Evolutionary conservation across 2,329 filamentous ascomycete species (phyloP).

Genomic region (Pyricularia pennisetigena): DNA sequence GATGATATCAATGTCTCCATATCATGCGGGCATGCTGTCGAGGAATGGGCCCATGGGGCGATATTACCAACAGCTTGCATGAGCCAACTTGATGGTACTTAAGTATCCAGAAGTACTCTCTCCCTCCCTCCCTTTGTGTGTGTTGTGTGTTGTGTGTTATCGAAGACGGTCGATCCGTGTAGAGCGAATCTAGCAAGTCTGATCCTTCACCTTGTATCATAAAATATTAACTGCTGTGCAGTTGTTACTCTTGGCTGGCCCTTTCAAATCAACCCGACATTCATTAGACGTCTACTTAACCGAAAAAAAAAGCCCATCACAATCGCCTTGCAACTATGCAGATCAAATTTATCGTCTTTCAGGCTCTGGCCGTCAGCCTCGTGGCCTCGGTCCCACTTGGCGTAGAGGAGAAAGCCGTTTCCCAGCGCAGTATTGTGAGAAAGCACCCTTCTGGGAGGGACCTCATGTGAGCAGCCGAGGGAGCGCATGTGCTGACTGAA

Average conservation of each 20-base stretch:
- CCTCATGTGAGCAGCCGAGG: not conserved
- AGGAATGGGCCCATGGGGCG: not conserved
- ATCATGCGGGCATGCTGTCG: not conserved
- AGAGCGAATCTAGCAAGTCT: not conserved
- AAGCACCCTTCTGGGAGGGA: not conserved
- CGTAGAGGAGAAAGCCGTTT: not conserved
- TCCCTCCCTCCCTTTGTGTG: too few relatives aligned
- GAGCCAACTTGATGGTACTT: not conserved
- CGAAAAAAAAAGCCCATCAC: not conserved
- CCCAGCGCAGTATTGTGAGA: not conserved
- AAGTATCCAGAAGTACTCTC: not conserved
- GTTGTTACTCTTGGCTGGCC: not conserved
- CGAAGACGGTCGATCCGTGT: not conserved
- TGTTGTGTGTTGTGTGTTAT: too few relatives aligned
- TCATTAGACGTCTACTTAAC: not conserved
- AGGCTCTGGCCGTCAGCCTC: not conserved
- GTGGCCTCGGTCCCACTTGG: not conserved
- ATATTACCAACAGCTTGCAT: not conserved
- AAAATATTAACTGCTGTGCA: too few relatives aligned
- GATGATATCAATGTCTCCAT: not conserved
- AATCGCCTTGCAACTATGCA: not conserved
- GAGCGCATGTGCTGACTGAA: not conserved
- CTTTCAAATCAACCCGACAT: not conserved
- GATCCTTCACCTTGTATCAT: not conserved
- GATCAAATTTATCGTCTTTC: not conserved